These are phyloP conservation scores for Colletotrichum shisoi DNA, from an alignment of 2,329 filamentous ascomycete species.

Conservation along the genomic window DNA sequence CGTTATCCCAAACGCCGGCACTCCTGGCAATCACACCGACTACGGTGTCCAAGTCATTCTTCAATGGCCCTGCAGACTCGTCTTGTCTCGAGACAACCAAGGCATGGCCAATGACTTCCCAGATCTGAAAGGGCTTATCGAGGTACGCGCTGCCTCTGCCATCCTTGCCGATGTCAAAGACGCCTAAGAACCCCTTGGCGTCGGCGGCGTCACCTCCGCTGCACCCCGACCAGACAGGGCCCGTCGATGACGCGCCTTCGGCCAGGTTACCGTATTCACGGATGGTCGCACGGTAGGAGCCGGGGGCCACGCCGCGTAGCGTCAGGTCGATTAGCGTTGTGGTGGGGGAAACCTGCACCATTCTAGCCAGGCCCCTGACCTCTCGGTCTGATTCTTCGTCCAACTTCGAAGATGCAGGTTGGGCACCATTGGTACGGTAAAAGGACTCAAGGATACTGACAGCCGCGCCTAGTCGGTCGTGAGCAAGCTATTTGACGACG, in stretches of 20 bases:
- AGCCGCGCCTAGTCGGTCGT: constrained; percentile 67
- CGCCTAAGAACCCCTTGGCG: constrained; percentile 69
- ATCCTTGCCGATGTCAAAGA: constrained; percentile 75
- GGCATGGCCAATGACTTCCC: constrained; percentile 94
- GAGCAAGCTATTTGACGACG: constrained; percentile 24
- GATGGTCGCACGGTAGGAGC: constrained; percentile 83
- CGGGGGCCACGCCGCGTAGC: constrained; percentile 80
- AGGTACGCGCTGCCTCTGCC: constrained; percentile 83
- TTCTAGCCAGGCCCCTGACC: constrained; percentile 86
- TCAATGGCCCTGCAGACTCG: constrained; percentile 61
- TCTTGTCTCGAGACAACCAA: constrained; percentile 80
- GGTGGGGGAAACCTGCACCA: constrained; percentile 85
- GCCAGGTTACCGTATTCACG: constrained; percentile 88
- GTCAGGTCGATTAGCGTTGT: constrained; percentile 88
- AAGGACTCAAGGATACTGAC: constrained; percentile 95
- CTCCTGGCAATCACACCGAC: constrained; percentile 94
- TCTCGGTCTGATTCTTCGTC: constrained; percentile 56
- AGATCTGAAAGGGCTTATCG: constrained; percentile 83
- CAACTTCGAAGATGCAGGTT: constrained; percentile 49
- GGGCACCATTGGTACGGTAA: constrained; percentile 56
- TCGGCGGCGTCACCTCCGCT: constrained; percentile 53
- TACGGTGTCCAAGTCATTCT: constrained; percentile 83
- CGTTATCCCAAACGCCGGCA: constrained; percentile 98
- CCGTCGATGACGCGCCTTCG: constrained; percentile 80
- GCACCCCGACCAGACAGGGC: constrained; percentile 75